Evolutionary conservation across 2,329 filamentous ascomycete species (phyloP), one percentile per base, ranked within the genome.

Genomic region (Fusarium beomiforme): DNA sequence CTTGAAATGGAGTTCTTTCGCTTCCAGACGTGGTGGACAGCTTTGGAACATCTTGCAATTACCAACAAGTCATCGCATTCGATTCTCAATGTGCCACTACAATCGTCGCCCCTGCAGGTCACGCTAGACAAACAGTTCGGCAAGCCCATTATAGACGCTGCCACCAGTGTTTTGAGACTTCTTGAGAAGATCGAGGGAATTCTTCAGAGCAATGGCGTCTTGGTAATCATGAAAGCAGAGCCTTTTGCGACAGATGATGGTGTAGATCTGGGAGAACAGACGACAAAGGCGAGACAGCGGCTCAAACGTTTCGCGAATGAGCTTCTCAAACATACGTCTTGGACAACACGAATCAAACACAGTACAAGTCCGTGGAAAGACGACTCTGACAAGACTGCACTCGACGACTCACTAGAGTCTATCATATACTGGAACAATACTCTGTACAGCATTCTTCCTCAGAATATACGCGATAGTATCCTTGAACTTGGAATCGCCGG

Each of bases 241-340:
- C 31, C 31, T 0, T 9, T 23, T 4, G 4, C 33, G 0, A 4
- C 37, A 10, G 34, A n/a, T 8, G 12, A 2, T 1, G n/a, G 8
- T 0, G 10, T 8, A 4, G 37, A 63, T 3, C 6, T 61, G 0
- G 8, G 4, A 0, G 44, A 63, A 4, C 44, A 37, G 2, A 8
- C 44, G 13, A 9, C 31, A 12, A 60, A 51, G 9, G 39, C 60
- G 1, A 39, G 37, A 44, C 24, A 47, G 3, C 44, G 55, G 6
- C 23, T 63, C 2, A 60, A 60, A 3, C 46, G 33, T 6, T 51
- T 63, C 9, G 60, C 60, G 0, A 42, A 6, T 5, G 60, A 63
- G 0, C 44, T 63, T 6, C 2, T 60, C 2, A 60, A 16, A 17
- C 60, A 60, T 8, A 60, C 59, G 0, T 36, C 59, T 2, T 63